Evolutionary conservation across 352 stramenopile genomes (phyloP), one percentile per base, ranked within the genome.

Genomic region (Elongisporangium undulatum): DNA sequence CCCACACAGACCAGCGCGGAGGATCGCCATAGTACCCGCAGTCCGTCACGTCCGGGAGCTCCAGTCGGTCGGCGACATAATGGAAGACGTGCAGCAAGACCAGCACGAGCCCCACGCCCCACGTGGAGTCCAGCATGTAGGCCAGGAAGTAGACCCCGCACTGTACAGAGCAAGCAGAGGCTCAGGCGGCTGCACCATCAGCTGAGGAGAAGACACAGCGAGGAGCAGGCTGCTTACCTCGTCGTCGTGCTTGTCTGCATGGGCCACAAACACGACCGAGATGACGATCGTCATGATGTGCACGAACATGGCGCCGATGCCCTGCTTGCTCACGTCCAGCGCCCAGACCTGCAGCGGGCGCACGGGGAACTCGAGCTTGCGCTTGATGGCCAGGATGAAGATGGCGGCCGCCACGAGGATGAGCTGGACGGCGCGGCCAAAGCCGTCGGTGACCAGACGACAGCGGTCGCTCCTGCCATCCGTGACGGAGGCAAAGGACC

Each of bases 61-160:
- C 51, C 10, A 75, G 68, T 7, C 58, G 59, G 50, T 72, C 65
- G 9, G 78, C 79, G 26, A 80, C 13, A 20, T 51, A 53, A n/a
- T 83, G 74, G 17, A 87, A 65, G 10, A 64, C 53, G 1, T 62
- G 69, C 8, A 93, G 51, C 53, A 90, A 64, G 0, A 76, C 45
- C 8, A 93, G 67, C 15, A 81, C 51, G 15, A 90, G 59, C 23
- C 71, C 69, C 20, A 77, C 66, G 0, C 82, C 80, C 51, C 76
- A 75, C 16, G 84, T 92, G 39, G 69, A 75, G 56, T 94, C 82
- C 13, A 90, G 62, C 52, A 91, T 50, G 63, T 85, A 94, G 16
- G 68, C 82, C 21, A 89, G 49, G 53, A 94, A 90, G 69, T 92
- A 92, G 49, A 94, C 67, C 13, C 69, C 84, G 49, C 84, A 92